Conservation (phyloP, 768 basidiomycete species). For the Cystofilobasidium capitatum region DNA sequence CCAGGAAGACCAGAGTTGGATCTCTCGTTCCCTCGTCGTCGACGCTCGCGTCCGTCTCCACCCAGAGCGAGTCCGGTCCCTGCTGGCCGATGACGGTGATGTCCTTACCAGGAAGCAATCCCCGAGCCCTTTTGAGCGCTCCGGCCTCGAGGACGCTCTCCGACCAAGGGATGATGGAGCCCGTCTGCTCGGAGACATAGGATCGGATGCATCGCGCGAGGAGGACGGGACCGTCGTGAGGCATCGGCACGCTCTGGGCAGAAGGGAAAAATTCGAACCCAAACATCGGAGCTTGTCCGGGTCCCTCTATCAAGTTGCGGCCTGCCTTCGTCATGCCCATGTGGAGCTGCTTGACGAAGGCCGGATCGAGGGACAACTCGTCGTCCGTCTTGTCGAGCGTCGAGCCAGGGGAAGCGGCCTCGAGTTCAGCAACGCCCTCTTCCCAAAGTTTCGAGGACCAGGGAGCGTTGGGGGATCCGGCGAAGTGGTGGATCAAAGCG, state of each 20-base stretch:
- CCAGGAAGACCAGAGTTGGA: neutral
- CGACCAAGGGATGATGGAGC: neutral
- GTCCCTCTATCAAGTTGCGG: neutral
- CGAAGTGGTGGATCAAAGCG: too few species aligned
- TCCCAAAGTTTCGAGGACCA: too few species aligned
- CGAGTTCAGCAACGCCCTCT: too few species aligned
- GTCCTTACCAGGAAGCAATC: neutral
- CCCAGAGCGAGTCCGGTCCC: constrained; percentile 1
- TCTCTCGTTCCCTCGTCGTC: neutral
- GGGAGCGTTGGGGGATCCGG: too few species aligned
- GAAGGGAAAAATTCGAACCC: neutral
- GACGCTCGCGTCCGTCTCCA: neutral
- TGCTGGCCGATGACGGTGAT: neutral
- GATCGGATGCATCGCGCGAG: neutral
- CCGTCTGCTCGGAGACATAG: neutral
- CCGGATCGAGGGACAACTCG: too few species aligned
- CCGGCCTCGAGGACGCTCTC: neutral
- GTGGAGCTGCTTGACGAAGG: too few species aligned
- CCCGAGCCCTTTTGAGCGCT: neutral
- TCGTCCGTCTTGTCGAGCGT: too few species aligned
- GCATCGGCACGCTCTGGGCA: too few species aligned
- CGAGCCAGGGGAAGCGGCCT: too few species aligned
- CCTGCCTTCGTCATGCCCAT: too few species aligned
- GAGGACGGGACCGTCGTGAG: neutral
- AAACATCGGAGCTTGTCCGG: neutral